Base-by-base conservation (phyloP, 139 green algal genomes). In the Chlorella sp. region DNA sequence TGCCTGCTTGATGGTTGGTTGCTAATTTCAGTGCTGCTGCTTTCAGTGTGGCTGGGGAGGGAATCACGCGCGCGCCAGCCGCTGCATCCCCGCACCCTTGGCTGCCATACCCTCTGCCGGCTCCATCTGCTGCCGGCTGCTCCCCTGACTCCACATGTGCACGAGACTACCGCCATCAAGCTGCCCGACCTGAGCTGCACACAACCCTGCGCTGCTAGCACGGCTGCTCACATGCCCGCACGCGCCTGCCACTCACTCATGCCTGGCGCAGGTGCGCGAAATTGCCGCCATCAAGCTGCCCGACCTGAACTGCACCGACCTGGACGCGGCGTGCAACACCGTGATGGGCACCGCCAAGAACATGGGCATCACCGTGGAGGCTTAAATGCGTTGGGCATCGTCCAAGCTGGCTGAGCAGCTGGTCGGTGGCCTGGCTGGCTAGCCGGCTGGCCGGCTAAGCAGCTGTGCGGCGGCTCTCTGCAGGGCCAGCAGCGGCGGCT, bases 201-300 rank as follows among this genome's bases (percentile, higher is more conserved):
- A 16, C 93, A 93, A 75, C 38, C 99, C 26, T 96, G 99, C 64
- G 92, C 93, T 2, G 97, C 95, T 28, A 94, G 98, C 83, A 88
- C 46, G n/a, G 17, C n/a, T 26, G 56, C 3, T 68, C 17, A 17
- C 17, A 28, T 60, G 51, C 17, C 51, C 51, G 14, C 51, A 17
- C 13, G 51, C 51, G 51, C 51, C 14, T 60, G 51, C 19, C n/a
- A 14, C 54, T 54, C 24, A 17, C 83, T 34, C 28, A 0, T 78
- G 20, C 26, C 28, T 48, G 14, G 9, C 36, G 43, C 58, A 72
- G 54, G 78, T 87, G 72, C 89, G 90, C 85, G 96, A 98, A 86
- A 99, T 99, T 88, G 97, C 97, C 20, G 91, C 93, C 87, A 98
- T 92, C 80, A 99, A 99, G 94, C 87, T 99, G 83, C 96, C 96